Evolutionary conservation across 2,329 filamentous ascomycete genomes (phyloP), one percentile per base, ranked within the genome.

Genomic region (Colletotrichum euphorbiae): DNA sequence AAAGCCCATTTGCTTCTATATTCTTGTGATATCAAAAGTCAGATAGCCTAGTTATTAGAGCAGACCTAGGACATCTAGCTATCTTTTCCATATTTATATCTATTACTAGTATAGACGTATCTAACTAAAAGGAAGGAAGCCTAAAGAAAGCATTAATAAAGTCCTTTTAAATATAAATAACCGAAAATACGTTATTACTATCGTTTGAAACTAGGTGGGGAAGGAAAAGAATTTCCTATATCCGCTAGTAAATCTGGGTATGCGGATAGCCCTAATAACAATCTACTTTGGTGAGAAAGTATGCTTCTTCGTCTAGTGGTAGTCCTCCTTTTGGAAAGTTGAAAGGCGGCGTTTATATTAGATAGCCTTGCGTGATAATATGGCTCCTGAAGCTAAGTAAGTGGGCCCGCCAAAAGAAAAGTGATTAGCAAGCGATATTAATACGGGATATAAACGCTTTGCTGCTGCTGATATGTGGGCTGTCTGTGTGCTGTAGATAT

Each of bases 381-480:
- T 42, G 11, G 24, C 28, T 71, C 4, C 48, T 43, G 17, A 71
- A 50, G 24, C 69, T 51, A 51, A 71, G 69, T 48, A 71, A 43
- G 28, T 64, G 31, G 31, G 69, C 67, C 13, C 63, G 55, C 19
- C 40, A 56, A 52, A 40, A 42, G 45, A 71, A 69, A 8, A 67
- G 62, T 11, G 33, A 52, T 11, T 62, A 42, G 28, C 55, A 60
- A n/a, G 42, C 42, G n/a, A 17, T 40, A 38, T 69, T 54, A n/a
- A 62, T 11, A n/a, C 38, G 17, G 21, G 62, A 55, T 13, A 48
- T 15, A n/a, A 15, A 13, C 33, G 28, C 57, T 54, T 68, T 50
- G 24, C 59, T 60, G 45, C 51, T 70, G 40, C 62, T 48, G 17
- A 50, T 61, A 56, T 28, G 54, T 52, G 28, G 60, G 15, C 21